phyloP scores from a whole-genome alignment of 768 basidiomycete genomes.

The Hygrocybe punicea region DNA sequence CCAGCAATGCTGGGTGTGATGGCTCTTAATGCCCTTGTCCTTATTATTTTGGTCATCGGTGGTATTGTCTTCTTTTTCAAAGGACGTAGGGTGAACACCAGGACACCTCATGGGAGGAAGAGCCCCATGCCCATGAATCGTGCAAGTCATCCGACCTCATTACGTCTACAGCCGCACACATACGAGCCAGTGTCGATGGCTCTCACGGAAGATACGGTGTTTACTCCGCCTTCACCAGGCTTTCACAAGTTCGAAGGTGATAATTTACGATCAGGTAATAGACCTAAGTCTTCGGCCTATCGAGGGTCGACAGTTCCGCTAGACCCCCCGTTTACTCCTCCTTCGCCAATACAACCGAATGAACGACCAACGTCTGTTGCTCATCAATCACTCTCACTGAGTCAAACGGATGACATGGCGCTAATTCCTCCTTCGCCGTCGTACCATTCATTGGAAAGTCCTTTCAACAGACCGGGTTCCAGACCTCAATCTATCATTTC shows the following conservation, averaged over 20 bases:
- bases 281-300: constrained; percentile 2
- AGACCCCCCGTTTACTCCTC: constrained; percentile 1
- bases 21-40: constrained; percentile 71
- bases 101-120: constrained; percentile 43
- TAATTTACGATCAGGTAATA: not conserved
- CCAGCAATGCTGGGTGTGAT: constrained; percentile 74
- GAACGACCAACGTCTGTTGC: not conserved
- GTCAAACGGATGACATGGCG: constrained; percentile 42
- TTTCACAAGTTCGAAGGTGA: constrained; percentile 46
- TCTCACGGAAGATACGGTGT: constrained; percentile 52
- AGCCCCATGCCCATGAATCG: constrained; percentile 58
- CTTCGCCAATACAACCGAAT: not conserved
- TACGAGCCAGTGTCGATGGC: constrained; percentile 77
- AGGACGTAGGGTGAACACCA: constrained; percentile 32
- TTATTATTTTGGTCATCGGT: constrained; percentile 53
- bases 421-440: constrained; percentile 58
- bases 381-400: not conserved
- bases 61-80: constrained; percentile 54
- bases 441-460: constrained; percentile 46
- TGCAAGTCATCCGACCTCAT: constrained; percentile 42
- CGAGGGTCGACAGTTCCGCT: constrained; percentile 6
- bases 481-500: constrained; percentile 41
- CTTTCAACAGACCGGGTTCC: constrained; percentile 30
- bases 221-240: constrained; percentile 56
- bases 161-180: constrained; percentile 37